Evolutionary conservation across 139 green algal species (phyloP).

Genomic region (Zygnema cylindricum): DNA sequence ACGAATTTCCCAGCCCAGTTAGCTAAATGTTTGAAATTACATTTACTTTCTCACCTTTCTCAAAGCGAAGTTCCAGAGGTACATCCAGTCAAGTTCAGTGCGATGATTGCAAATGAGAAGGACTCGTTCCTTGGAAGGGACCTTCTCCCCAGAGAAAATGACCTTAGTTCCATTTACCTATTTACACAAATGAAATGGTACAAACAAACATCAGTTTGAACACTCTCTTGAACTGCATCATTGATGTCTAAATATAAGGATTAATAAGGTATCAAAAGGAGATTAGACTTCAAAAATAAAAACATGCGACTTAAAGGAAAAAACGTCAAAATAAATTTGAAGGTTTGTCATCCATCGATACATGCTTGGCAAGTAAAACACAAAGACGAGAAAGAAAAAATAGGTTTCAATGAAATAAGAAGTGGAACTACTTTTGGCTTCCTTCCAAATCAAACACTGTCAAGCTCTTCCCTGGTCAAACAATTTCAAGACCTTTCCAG

Average conservation of each 20-base stretch:
- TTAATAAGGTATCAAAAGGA: no score
- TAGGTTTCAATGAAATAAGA: slow-evolving; percentile 2
- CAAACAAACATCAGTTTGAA: neutral
- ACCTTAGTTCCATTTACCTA: slow-evolving; percentile 55
- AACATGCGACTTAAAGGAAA: no score
- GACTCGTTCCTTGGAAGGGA: slow-evolving; percentile 31
- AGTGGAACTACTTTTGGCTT: neutral
- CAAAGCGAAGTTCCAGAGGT: slow-evolving; percentile 45
- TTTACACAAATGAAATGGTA: neutral
- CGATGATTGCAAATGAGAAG: slow-evolving; percentile 57
- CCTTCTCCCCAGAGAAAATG: slow-evolving; percentile 42
- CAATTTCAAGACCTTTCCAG: neutral
- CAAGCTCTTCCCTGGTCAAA: neutral
- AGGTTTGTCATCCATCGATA: no score
- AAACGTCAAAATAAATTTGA: no score
- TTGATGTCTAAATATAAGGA: no score
- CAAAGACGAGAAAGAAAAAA: no score
- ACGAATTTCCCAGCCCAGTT: no score
- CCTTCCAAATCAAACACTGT: neutral
- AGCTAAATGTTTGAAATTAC: no score
- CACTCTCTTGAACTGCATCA: neutral
- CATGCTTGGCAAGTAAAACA: no score
- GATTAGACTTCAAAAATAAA: no score
- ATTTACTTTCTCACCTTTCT: slow-evolving; percentile 40
- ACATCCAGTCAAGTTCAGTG: slow-evolving; percentile 61